phyloP scores from a whole-genome alignment of 306 rosid genomes.

The Boehmeria nivea region DNA sequence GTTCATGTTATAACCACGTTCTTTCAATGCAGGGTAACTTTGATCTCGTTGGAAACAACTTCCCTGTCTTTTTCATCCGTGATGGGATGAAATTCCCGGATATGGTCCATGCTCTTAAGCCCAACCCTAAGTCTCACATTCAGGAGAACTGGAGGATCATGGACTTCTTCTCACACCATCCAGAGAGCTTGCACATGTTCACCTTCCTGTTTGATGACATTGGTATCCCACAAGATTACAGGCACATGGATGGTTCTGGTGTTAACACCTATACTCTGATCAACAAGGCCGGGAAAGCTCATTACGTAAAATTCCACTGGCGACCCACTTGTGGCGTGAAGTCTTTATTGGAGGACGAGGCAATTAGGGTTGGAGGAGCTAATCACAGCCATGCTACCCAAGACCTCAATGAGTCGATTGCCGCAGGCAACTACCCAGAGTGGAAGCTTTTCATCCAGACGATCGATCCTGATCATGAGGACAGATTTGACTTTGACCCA shows the following conservation, averaged over 20 bases:
- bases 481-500: slow-evolving; percentile 84
- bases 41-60: slow-evolving; percentile 88
- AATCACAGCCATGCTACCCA: slow-evolving; percentile 97
- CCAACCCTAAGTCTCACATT: slow-evolving; percentile 89
- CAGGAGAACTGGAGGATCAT: slow-evolving; percentile 90
- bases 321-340: slow-evolving; percentile 75
- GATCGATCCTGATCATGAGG: slow-evolving; percentile 89
- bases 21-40: slow-evolving; percentile 69
- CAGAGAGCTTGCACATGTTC: slow-evolving; percentile 90
- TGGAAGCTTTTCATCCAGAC: slow-evolving; percentile 91
- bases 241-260: slow-evolving; percentile 96
- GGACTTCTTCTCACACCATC: slow-evolving; percentile 89
- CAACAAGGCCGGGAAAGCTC: slow-evolving; percentile 71
- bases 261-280: slow-evolving; percentile 78
- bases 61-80: slow-evolving; percentile 77
- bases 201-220: slow-evolving; percentile 74
- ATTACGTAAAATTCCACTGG: slow-evolving; percentile 90
- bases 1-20: slow-evolving; percentile 7
- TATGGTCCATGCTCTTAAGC: slow-evolving; percentile 87
- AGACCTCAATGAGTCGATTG: slow-evolving; percentile 87
- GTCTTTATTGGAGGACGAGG: slow-evolving; percentile 77
- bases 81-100: slow-evolving; percentile 95
- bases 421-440: slow-evolving; percentile 96
- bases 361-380: slow-evolving; percentile 76
- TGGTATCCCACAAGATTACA: slow-evolving; percentile 84